phyloP scores from a whole-genome alignment of 2,329 filamentous ascomycete species.

The Proliferodiscus dingleyae region DNA sequence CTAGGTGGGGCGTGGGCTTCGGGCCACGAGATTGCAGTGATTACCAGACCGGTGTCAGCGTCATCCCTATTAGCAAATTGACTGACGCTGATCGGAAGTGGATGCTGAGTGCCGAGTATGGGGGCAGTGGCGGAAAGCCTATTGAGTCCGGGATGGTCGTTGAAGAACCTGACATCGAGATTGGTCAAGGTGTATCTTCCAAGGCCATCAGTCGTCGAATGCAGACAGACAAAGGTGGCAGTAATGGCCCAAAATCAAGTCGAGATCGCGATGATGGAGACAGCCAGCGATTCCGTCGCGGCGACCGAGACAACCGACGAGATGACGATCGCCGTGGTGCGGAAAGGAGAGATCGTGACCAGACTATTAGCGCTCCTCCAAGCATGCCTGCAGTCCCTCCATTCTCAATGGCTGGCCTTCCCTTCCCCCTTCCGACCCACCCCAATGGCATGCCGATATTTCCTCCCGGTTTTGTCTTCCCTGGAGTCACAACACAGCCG shows the following conservation, averaged over 20 bases:
- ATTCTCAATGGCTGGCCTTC: slow-evolving; percentile 13
- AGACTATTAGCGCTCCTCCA: slow-evolving; percentile 10
- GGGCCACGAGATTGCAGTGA: slow-evolving; percentile 96
- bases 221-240: slow-evolving; percentile 63
- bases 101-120: slow-evolving; percentile 90
- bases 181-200: slow-evolving; percentile 92
- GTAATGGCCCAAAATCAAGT: slow-evolving; percentile 57
- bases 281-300: slow-evolving; percentile 18
- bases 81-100: slow-evolving; percentile 97
- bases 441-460: slow-evolving; percentile 45
- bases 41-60: slow-evolving; percentile 84
- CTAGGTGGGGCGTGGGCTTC: slow-evolving; percentile 96
- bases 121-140: slow-evolving; percentile 78
- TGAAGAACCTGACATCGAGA: slow-evolving; percentile 98
- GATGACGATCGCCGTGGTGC: slow-evolving; percentile 13
- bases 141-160: slow-evolving; percentile 83
- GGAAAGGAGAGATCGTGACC: slow-evolving; percentile 8
- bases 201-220: slow-evolving; percentile 73
- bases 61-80: slow-evolving; percentile 87
- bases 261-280: slow-evolving; percentile 31
- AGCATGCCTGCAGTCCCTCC: slow-evolving; percentile 18
- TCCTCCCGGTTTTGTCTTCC: slow-evolving; percentile 41
- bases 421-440: slow-evolving; percentile 39
- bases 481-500: slow-evolving; percentile 24
- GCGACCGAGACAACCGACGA: slow-evolving; percentile 15